Conservation (phyloP, 441 rosid species). For the Monsonia emarginata region DNA sequence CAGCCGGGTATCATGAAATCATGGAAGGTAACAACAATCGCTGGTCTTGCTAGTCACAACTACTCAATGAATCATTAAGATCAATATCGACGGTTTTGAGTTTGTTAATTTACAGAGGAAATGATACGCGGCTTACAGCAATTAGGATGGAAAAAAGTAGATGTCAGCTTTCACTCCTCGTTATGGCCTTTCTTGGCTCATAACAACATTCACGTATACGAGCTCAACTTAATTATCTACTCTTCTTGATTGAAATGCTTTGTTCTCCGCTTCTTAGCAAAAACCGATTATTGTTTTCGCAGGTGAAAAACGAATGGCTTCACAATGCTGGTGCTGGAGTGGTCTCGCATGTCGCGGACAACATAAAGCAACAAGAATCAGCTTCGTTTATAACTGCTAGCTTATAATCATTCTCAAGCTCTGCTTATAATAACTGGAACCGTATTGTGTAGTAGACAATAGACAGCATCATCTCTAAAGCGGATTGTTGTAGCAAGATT, state of each 20-base stretch:
- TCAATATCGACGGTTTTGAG: slow-evolving; percentile 6
- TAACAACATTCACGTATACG: slow-evolving; percentile 77
- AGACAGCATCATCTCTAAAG: too few relatives aligned
- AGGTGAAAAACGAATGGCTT: slow-evolving; percentile 84
- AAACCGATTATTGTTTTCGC: background rate
- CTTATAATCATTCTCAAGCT: slow-evolving; percentile 29
- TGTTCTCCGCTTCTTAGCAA: background rate
- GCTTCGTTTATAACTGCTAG: slow-evolving; percentile 40
- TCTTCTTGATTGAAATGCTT: background rate
- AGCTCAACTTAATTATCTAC: background rate
- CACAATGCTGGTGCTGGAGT: slow-evolving; percentile 87
- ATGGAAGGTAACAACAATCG: slow-evolving; percentile 51
- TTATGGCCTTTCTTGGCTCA: slow-evolving; percentile 93
- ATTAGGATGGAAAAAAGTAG: slow-evolving; percentile 86
- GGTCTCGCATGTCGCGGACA: slow-evolving; percentile 84
- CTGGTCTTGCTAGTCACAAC: background rate
- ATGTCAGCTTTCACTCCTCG: slow-evolving; percentile 85
- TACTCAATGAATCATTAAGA: background rate
- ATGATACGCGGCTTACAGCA: slow-evolving; percentile 80
- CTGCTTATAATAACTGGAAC: too few relatives aligned
- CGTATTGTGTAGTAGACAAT: too few relatives aligned
- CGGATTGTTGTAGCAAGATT: too few relatives aligned
- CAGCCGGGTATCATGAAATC: slow-evolving; percentile 64
- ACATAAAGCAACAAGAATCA: slow-evolving; percentile 68
- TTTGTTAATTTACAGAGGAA: slow-evolving; percentile 60